A percentile compares a stretch with the other conserved stretches of the same genome.
These are phyloP conservation scores for Verticillium nonalfalfae DNA, from an alignment of 2,329 filamentous ascomycete species.

Conservation along the genomic window DNA sequence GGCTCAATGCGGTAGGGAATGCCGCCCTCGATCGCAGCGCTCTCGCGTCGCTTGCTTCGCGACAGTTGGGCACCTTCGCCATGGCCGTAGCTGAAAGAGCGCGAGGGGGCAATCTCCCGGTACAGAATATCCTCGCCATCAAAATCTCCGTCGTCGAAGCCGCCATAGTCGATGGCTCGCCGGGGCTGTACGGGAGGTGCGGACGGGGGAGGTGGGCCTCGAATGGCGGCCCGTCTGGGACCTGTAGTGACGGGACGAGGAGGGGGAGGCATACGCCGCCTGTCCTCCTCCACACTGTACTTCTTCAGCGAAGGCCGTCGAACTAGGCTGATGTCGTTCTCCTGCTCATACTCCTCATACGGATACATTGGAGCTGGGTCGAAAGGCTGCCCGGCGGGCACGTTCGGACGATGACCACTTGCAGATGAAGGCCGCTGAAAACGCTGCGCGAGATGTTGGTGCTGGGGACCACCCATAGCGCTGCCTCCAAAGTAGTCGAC, in stretches of 20 bases:
- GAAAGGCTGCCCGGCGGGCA: constrained; percentile 12
- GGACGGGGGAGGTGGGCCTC: constrained; percentile 9
- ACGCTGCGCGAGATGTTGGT: constrained; percentile 23
- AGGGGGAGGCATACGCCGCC: constrained; percentile 43
- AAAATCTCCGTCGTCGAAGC: constrained; percentile 29
- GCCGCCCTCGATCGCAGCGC: constrained; percentile 30
- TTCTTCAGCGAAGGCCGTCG: constrained; percentile 27
- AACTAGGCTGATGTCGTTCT: constrained; percentile 25
- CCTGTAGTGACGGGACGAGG: constrained; percentile 9
- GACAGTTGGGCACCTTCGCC: constrained; percentile 24
- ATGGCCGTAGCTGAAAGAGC: constrained; percentile 24
- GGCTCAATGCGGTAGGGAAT: constrained; percentile 32
- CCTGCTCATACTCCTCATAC: constrained; percentile 34
- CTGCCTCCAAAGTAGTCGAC: constrained; percentile 9
- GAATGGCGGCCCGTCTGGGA: not conserved
- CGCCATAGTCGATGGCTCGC: not conserved
- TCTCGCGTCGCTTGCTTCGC: constrained; percentile 19
- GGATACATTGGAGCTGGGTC: constrained; percentile 16
- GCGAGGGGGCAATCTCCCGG: constrained; percentile 27
- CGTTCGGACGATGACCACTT: constrained; percentile 29
- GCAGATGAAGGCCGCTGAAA: constrained; percentile 30
- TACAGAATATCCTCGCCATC: constrained; percentile 27
- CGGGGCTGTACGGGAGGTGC: not conserved
- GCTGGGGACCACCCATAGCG: constrained; percentile 15
- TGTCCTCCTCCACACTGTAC: constrained; percentile 30